Evolutionary conservation across 2,329 filamentous ascomycete genomes (phyloP), one percentile per base, ranked within the genome.

Genomic region (Fusarium continuum): DNA sequence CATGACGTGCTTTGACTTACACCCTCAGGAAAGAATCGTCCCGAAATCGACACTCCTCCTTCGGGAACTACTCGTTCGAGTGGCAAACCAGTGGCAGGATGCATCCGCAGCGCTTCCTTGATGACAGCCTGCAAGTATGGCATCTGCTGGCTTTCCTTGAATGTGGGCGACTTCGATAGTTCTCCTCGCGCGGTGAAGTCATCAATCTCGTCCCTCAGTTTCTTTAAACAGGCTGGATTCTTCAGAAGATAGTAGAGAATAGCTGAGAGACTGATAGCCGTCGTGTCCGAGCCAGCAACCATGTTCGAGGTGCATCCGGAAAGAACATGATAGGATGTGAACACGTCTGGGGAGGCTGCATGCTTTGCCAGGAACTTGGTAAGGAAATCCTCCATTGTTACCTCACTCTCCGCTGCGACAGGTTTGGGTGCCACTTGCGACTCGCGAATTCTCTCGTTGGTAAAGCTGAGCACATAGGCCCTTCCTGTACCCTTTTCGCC

Each of bases 201-300:
- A 2, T 57, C 41, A 0, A 70, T 64, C 16, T 70, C 68, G 1
- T 25, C 23, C 2, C 48, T 43, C 0, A 70, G 20, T 7, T 25
- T 65, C 0, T 47, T 14, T 7, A 70, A 4, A 1, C 60, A 61
- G 13, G 6, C 5, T 0, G 68, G 64, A 2, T 55, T 53, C 20
- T 55, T 65, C 0, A 70, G 43, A 0, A 70, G 35, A 20, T 69
- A 49, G 26, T 70, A 69, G 5, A 70, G 8, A 16, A 67, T 51
- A 2, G 68, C 65, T 0, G 63, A 67, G 0, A 70, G 57, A 6
- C 63, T 65, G 13, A 70, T 70, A 0, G 68, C 68, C 0, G 68
- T 70, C 0, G 68, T 70, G 4, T 70, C 68, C 3, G 68, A 70
- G 0, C 68, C 68, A 0, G 67, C 68, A 1, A 69, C 63, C 63